Conservation (phyloP, 1,139 yeast genomes). For the Diutina sp. region DNA sequence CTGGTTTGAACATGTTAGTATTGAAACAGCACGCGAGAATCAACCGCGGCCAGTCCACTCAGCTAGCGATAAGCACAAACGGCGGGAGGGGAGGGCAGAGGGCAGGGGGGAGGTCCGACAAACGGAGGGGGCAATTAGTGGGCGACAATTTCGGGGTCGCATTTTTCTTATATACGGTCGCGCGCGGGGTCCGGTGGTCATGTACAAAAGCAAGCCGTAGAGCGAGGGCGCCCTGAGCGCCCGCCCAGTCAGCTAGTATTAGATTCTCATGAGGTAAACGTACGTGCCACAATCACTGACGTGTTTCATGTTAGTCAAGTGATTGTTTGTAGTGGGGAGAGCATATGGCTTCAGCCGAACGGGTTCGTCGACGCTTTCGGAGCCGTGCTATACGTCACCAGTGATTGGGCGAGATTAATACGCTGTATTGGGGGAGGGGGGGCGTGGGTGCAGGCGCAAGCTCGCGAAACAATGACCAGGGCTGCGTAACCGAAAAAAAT, state of each 20-base stretch:
- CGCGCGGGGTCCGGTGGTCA: background rate
- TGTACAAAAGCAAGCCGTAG: background rate
- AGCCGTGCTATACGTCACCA: background rate
- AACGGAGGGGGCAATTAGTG: background rate
- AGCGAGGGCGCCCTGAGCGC: no score
- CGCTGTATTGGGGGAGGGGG: background rate
- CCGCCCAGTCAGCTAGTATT: no score
- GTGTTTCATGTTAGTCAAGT: no score
- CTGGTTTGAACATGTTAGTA: constrained; percentile 40
- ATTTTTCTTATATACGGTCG: background rate
- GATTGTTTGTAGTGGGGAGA: no score
- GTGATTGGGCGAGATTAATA: background rate
- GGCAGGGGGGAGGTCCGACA: background rate
- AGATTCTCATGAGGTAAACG: no score
- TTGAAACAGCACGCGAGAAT: no score
- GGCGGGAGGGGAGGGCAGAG: no score
- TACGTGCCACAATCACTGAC: no score
- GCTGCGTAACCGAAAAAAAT: background rate
- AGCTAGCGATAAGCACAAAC: background rate
- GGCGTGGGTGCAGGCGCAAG: background rate
- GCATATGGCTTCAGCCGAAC: no score
- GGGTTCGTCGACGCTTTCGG: background rate
- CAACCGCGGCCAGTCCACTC: background rate
- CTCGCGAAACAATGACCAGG: background rate
- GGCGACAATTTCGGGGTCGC: background rate